Evolutionary conservation across 2,329 filamentous ascomycete species (phyloP).

Genomic region (Anisogramma anomala): DNA sequence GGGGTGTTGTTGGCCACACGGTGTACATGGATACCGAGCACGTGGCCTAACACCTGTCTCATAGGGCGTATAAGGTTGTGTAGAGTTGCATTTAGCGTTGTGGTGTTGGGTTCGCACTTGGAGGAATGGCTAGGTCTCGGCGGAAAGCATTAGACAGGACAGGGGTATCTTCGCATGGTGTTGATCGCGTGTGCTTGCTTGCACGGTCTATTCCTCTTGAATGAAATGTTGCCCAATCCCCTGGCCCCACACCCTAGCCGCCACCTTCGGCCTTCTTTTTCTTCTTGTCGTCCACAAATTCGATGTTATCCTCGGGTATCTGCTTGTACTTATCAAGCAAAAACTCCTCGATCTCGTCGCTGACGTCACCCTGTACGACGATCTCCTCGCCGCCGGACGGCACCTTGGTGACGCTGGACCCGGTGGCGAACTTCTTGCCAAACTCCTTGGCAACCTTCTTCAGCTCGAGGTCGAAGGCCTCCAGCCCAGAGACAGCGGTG

Average conservation of each 20-base stretch:
- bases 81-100: too few species aligned
- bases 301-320: constrained; percentile 90
- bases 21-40: too few species aligned
- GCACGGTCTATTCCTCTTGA: background rate
- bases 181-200: background rate
- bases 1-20: too few species aligned
- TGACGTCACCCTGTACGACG: constrained; percentile 93
- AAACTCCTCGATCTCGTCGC: constrained; percentile 88
- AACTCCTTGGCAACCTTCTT: constrained; percentile 94
- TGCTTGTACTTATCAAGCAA: constrained; percentile 78
- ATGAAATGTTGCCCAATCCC: background rate
- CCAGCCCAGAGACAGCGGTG: constrained; percentile 80
- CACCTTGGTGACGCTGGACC: constrained; percentile 81
- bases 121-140: too few species aligned
- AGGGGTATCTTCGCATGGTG: background rate
- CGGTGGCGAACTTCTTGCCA: constrained; percentile 97
- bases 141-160: too few species aligned
- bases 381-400: constrained; percentile 86
- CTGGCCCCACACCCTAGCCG: constrained; percentile 14
- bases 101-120: too few species aligned
- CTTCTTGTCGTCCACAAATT: constrained; percentile 90
- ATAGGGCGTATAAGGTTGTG: too few species aligned
- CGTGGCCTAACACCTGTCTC: too few species aligned
- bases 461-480: constrained; percentile 80
- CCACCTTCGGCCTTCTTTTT: constrained; percentile 53